Conservation (phyloP, 1,284 basidiomycete species). For the Hymenochaete sp. region DNA sequence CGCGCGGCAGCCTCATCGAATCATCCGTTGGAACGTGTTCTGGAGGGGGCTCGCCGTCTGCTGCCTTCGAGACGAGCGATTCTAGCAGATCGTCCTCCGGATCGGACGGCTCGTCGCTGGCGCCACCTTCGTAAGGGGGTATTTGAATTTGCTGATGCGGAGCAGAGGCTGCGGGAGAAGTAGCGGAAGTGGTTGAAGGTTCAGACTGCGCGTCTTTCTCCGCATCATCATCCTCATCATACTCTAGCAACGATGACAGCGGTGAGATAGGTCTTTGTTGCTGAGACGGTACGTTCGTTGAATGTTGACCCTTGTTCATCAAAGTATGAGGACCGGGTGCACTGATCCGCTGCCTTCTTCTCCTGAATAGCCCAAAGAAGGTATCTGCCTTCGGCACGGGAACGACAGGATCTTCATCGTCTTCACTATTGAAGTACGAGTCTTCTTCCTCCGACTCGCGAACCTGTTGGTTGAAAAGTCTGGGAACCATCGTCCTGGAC, state of each 20-base stretch:
- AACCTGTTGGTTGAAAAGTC: slow-evolving; percentile 30
- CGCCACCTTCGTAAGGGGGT: slow-evolving; percentile 24
- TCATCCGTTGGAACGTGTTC: slow-evolving; percentile 33
- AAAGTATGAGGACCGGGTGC: slow-evolving; percentile 7
- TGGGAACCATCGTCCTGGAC: slow-evolving; percentile 14
- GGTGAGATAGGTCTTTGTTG: slow-evolving; percentile 40
- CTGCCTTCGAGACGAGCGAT: slow-evolving; percentile 32
- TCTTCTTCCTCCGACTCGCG: slow-evolving; percentile 71
- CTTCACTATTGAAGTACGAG: slow-evolving; percentile 83
- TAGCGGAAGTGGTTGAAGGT: slow-evolving; percentile 21
- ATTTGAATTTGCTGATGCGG: slow-evolving; percentile 33
- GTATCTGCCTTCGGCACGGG: background rate
- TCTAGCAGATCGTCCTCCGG: slow-evolving; percentile 52
- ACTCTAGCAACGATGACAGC: slow-evolving; percentile 58
- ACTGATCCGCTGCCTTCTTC: slow-evolving; percentile 23
- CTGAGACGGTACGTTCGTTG: slow-evolving; percentile 33
- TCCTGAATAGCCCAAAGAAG: slow-evolving; percentile 14
- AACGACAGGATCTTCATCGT: slow-evolving; percentile 47
- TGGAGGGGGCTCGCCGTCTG: slow-evolving; percentile 36
- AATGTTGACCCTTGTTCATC: slow-evolving; percentile 27
- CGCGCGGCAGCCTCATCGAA: slow-evolving; percentile 34
- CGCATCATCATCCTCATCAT: slow-evolving; percentile 55
- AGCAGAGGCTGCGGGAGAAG: slow-evolving; percentile 29
- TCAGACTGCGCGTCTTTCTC: slow-evolving; percentile 21
- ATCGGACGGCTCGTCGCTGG: slow-evolving; percentile 35